Evolutionary conservation across 75 land plant genomes (phyloP), one percentile per base, ranked within the genome.

Genomic region (Ceratopteris richardii): DNA sequence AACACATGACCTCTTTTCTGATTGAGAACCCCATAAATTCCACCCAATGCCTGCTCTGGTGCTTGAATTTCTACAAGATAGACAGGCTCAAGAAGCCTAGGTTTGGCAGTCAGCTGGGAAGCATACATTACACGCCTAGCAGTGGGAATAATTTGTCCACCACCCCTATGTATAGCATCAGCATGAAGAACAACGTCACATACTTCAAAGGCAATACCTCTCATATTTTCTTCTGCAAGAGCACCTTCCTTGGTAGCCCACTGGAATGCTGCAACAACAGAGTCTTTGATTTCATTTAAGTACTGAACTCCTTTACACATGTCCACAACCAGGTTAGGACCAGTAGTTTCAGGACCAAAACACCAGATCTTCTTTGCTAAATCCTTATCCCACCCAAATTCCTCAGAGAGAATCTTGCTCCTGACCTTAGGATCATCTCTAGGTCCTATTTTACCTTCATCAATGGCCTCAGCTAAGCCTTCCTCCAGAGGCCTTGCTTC

Each of bases 381-480:
- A n/a, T n/a, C n/a, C n/a, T n/a, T n/a, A n/a, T n/a, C n/a, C 86
- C 86, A 83, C n/a, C 80, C 83, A 42, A 83, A 82, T 41, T 82
- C 86, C 42, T 82, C 86, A 19, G 77, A 58, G 12, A 83, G 56
- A 16, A 73, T 76, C 73, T 76, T 80, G 21, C 76, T 54, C 25
- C 84, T 75, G 13, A 42, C 67, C 51, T 83, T 80, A 4, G 80
- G 87, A 56, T 82, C 87, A 59, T 83, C 80, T 7, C 78, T 61
- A 31, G 80, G 86, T 14, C 86, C 86, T 57, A 83, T 73, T 6
- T 77, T 77, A 0, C 86, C 86, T 0, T 83, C 86, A 52, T 83
- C 86, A 52, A 83, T 83, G 14, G 80, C 83, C 58, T 80, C 83
- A 0, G 86, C 62, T 13, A 82, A 67, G 18, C 86, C 86, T 14